Base-by-base conservation (phyloP, 2,329 filamentous ascomycete genomes). In the Clarireedia paspali region DNA sequence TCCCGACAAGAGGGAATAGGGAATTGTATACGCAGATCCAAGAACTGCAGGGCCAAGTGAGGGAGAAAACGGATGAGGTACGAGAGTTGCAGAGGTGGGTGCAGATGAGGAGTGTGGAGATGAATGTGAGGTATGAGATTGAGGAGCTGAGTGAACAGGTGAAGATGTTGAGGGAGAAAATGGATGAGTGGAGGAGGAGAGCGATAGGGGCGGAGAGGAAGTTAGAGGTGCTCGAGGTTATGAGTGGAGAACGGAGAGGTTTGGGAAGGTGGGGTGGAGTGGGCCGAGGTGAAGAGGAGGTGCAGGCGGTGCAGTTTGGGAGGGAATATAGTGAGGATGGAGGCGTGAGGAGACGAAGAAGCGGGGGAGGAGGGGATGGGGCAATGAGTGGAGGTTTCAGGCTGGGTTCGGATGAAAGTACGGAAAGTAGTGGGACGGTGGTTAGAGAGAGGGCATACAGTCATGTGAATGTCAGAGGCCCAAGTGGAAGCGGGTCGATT, bases 201-300 rank as follows among this genome's bases (percentile, higher is more conserved):
- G 83, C 83, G 0, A 75, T 81, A 62, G 71, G 73, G 4, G 81
- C 81, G 0, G 82, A 86, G 69, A 73, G 70, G 58, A 73, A 77
- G 49, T 65, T 83, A 17, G 71, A 73, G 4, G 72, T 76, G 3
- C 47, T 66, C 7, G 59, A 59, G 17, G 23, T 59, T 27, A 59
- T 60, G 6, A 57, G 51, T 23, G 47, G 30, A 20, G 51, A 39
- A 12, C 52, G 30, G 50, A 55, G 10, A 52, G 30, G 20, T 6
- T 50, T 20, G 26, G 50, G 45, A 52, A 52, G 46, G 5, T 36
- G 27, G 46, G 5, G 17, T 30, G 24, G 12, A 6, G 14, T 15
- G 44, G 14, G n/a, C 15, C 30, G 15, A 15, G 17, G 40, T 5
- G 34, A 26, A n/a, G 42, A 45, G 42, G 42, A 45, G 42, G 42